phyloP scores from a whole-genome alignment of 805 yeast genomes.

The Isabelozyma rhagii region DNA sequence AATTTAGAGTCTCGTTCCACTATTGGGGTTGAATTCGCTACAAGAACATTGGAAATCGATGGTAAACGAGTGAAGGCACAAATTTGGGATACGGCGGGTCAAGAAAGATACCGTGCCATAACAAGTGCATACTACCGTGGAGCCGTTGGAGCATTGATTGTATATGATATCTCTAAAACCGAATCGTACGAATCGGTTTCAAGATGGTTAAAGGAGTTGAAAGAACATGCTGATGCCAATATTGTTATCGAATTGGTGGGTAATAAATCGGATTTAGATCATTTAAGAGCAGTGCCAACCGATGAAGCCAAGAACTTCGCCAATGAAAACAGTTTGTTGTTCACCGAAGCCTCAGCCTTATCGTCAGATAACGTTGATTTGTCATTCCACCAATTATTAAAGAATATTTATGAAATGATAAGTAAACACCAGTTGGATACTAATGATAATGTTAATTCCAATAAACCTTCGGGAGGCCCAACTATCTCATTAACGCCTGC shows the following conservation, averaged over 20 bases:
- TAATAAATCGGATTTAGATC: constrained; percentile 86
- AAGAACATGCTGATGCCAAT: constrained; percentile 90
- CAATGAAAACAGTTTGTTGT: constrained; percentile 83
- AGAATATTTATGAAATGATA: constrained; percentile 92
- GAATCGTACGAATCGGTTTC: constrained; percentile 82
- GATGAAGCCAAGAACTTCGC: constrained; percentile 97
- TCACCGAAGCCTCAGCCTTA: constrained; percentile 94
- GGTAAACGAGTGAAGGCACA: constrained; percentile 85
- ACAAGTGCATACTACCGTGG: constrained; percentile 97
- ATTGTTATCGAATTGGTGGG: constrained; percentile 93
- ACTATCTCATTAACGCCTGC: constrained; percentile 91
- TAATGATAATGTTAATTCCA: constrained; percentile 55
- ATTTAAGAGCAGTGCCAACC: constrained; percentile 93
- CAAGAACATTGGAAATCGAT: constrained; percentile 86
- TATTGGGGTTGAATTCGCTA: constrained; percentile 97
- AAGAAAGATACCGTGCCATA: constrained; percentile 96
- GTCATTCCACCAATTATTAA: constrained; percentile 89
- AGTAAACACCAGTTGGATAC: constrained; percentile 89
- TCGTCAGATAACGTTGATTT: constrained; percentile 92
- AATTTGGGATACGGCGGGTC: constrained; percentile 99
- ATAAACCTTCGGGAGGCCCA: constrained; percentile 78
- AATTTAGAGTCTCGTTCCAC: constrained; percentile 92
- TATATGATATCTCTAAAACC: constrained; percentile 91
- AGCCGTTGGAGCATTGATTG: constrained; percentile 95
- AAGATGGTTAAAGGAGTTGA: constrained; percentile 87